phyloP scores from a whole-genome alignment of 108 stramenopile genomes.

The Fragilariopsis cylindrus region DNA sequence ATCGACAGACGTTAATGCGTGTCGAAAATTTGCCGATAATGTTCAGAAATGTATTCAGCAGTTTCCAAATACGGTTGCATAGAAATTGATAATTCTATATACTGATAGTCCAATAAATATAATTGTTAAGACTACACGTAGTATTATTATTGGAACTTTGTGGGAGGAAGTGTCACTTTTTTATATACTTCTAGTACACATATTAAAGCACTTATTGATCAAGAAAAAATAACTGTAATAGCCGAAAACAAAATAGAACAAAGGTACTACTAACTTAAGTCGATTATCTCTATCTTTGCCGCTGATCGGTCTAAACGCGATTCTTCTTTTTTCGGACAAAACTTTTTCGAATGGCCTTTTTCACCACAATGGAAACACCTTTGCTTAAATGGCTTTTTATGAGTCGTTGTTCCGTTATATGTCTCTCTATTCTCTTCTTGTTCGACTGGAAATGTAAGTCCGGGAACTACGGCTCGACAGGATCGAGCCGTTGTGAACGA shows the following conservation, averaged over 20 bases:
- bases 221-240: no score
- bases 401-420: neutral
- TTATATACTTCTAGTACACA: conserved; percentile 24
- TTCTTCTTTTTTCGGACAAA: conserved; percentile 21
- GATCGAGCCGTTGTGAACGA: conserved; percentile 39
- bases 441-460: conserved; percentile 21
- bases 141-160: no score
- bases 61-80: no score
- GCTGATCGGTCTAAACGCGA: neutral
- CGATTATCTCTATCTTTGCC: neutral
- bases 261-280: no score
- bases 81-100: no score
- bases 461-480: conserved; percentile 33
- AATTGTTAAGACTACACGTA: no score
- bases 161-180: neutral
- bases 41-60: conserved; percentile 39
- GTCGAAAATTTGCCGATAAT: conserved; percentile 40
- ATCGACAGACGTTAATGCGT: conserved; percentile 30
- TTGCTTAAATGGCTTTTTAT: conserved; percentile 31
- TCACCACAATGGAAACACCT: conserved; percentile 45
- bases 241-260: no score
- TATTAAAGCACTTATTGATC: neutral
- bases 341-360: conserved; percentile 42
- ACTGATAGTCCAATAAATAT: no score
- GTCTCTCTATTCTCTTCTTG: neutral